Evolutionary conservation across 805 yeast species (phyloP), one percentile per base, ranked within the genome.

Genomic region (Teunomyces stri): DNA sequence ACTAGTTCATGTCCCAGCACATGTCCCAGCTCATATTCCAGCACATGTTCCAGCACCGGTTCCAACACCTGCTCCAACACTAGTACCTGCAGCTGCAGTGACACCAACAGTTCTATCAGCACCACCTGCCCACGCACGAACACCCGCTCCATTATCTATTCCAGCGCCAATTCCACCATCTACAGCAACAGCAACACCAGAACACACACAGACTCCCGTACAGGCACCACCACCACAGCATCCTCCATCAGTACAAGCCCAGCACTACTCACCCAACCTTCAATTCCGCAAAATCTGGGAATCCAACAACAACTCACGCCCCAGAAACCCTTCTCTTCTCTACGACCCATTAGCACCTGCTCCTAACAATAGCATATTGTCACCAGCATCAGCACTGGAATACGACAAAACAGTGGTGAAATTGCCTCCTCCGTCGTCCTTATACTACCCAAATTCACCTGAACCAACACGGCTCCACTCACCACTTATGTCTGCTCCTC

Each of bases 321-420:
- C 66, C 30, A 58, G 82, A 51, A 66, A 71, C 46, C 81, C 81
- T 3, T 76, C 81, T 9, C 62, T 78, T 33, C 66, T 75, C 29
- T 62, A 68, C 45, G 83, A 78, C 51, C 83, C 83, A 0, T 64
- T 78, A 46, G 78, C 79, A 7, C 44, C 49, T 16, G 44, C 46
- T 27, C 48, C 45, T 43, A 43, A 12, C 43, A 39, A 12, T 47
- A 6, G 38, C 45, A 20, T 29, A 12, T 42, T 33, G 37, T 21
- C 30, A 30, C 18, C 21, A 12, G 21, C 22, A n/a, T 22, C 25
- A 13, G 40, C 29, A 22, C 42, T 51, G 2, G 34, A 22, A 10
- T 47, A 47, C 34, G 29, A 47, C 27, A 36, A 50, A 22, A 35
- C 43, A 40, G 40, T 53, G 6, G 48, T 57, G 30, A 57, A 55